These are phyloP conservation scores for Metschnikowia aberdeeniae DNA, from an alignment of 805 yeast genomes.

Conservation along the genomic window DNA sequence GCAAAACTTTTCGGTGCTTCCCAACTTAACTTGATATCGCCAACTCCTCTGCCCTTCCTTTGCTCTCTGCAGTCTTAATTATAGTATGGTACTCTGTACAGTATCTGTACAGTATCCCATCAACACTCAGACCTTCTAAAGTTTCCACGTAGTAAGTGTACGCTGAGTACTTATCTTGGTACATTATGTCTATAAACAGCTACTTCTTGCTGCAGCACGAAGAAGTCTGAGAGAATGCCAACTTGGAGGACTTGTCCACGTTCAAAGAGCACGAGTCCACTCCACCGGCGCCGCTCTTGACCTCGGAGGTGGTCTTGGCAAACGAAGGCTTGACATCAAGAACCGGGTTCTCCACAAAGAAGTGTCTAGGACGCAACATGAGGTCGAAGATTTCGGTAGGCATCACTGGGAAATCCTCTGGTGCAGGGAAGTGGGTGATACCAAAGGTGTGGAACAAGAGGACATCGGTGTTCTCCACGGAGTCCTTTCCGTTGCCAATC, in stretches of 20 bases:
- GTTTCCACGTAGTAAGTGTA: background rate
- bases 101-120: no score
- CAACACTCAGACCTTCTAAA: background rate
- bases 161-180: background rate
- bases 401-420: slow-evolving; percentile 88
- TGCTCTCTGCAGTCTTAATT: no score
- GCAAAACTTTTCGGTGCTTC: no score
- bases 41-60: no score
- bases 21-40: no score
- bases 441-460: slow-evolving; percentile 80
- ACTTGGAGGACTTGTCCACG: slow-evolving; percentile 47
- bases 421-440: slow-evolving; percentile 81
- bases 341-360: slow-evolving; percentile 74
- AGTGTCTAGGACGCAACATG: slow-evolving; percentile 72
- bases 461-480: slow-evolving; percentile 64
- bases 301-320: slow-evolving; percentile 39
- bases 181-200: background rate
- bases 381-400: slow-evolving; percentile 79
- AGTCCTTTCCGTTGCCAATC: slow-evolving; percentile 59
- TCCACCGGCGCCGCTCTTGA: slow-evolving; percentile 36
- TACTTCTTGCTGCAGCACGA: slow-evolving; percentile 26
- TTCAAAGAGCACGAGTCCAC: slow-evolving; percentile 32
- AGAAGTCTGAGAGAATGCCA: slow-evolving; percentile 43
- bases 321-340: slow-evolving; percentile 68
- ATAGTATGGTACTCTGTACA: no score